Conservation (phyloP, 208 protist genomes). For the Crithidia brevicula region DNA sequence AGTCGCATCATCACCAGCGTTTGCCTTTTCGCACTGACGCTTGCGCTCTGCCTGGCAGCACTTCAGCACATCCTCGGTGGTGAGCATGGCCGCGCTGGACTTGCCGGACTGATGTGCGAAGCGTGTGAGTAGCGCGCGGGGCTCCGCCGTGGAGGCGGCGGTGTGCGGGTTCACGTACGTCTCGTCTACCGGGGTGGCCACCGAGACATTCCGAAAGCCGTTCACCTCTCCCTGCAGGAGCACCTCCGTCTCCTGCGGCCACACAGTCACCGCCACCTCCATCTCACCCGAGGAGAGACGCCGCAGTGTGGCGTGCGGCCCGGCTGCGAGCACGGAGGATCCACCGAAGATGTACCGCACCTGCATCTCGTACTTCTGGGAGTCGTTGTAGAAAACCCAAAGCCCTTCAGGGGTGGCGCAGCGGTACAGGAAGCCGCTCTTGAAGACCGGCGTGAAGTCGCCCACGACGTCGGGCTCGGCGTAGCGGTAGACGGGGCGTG, state of each 20-base stretch:
- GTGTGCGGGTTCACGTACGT: slow-evolving; percentile 36
- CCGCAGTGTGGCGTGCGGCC: slow-evolving; percentile 21
- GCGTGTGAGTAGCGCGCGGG: slow-evolving; percentile 29
- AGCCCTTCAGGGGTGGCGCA: slow-evolving; percentile 38
- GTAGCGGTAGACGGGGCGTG: slow-evolving; percentile 28
- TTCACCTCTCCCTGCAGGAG: slow-evolving; percentile 49
- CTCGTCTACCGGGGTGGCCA: slow-evolving; percentile 28
- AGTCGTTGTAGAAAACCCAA: slow-evolving; percentile 86
- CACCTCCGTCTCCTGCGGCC: slow-evolving; percentile 57
- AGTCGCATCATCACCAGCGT: no score
- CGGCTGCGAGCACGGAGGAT: slow-evolving; percentile 32
- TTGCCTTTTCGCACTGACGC: no score
- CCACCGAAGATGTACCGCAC: slow-evolving; percentile 51
- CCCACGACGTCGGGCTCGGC: slow-evolving; percentile 19
- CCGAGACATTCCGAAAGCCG: slow-evolving; percentile 37
- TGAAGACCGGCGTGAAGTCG: slow-evolving; percentile 29
- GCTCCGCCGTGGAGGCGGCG: slow-evolving; percentile 31
- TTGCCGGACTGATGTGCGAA: slow-evolving; percentile 26
- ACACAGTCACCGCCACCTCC: slow-evolving; percentile 35
- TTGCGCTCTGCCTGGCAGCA: no score
- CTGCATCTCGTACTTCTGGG: slow-evolving; percentile 58
- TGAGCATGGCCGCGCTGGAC: slow-evolving; percentile 17
- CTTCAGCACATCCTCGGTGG: slow-evolving; percentile 30
- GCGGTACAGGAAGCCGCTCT: slow-evolving; percentile 52
- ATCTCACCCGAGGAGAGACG: slow-evolving; percentile 27